These are phyloP conservation scores for Ustilago hordei DNA, from an alignment of 1,284 basidiomycete genomes.

Conservation along the genomic window DNA sequence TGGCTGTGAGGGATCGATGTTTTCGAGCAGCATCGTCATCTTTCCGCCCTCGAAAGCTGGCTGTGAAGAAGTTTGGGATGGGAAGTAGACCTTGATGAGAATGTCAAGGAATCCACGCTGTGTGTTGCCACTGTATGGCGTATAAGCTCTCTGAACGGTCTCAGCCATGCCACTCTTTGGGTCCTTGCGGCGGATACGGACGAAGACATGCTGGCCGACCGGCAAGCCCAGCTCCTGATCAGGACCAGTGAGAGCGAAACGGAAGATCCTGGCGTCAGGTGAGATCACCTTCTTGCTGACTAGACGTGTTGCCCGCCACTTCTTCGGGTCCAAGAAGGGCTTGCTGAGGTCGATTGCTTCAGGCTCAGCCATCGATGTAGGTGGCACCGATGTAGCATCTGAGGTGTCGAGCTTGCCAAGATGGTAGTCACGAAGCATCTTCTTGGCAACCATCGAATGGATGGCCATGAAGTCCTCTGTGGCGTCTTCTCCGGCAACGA, in stretches of 20 bases:
- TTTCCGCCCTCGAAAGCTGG: constrained; percentile 72
- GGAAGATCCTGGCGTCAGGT: constrained; percentile 74
- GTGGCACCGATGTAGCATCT: constrained; percentile 1
- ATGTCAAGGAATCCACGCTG: constrained; percentile 73
- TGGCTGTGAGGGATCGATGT: constrained; percentile 67
- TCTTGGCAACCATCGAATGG: constrained; percentile 74
- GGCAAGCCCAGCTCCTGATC: constrained; percentile 75
- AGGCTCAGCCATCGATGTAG: constrained; percentile 16
- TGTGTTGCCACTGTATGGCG: constrained; percentile 74
- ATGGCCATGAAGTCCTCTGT: constrained; percentile 77
- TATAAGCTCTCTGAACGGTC: constrained; percentile 76
- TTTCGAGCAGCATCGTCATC: constrained; percentile 75
- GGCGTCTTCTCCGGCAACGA: constrained; percentile 77
- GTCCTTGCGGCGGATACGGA: constrained; percentile 45
- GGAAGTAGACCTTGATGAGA: constrained; percentile 75
- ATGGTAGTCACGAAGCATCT: constrained; percentile 72
- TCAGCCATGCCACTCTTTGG: constrained; percentile 72
- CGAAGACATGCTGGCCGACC: constrained; percentile 76
- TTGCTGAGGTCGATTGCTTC: constrained; percentile 49
- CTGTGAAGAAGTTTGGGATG: constrained; percentile 56
- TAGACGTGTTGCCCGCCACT: constrained; percentile 74
- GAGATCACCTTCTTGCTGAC: constrained; percentile 72
- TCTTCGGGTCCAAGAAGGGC: constrained; percentile 73
- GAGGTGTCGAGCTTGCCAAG: constrained; percentile 41
- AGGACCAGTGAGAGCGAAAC: constrained; percentile 73